A percentile compares a stretch with the other conserved stretches of the same genome.
Evolutionary conservation across 345 rosid genomes (phyloP).

Genomic region (Atalantia buxifolia): DNA sequence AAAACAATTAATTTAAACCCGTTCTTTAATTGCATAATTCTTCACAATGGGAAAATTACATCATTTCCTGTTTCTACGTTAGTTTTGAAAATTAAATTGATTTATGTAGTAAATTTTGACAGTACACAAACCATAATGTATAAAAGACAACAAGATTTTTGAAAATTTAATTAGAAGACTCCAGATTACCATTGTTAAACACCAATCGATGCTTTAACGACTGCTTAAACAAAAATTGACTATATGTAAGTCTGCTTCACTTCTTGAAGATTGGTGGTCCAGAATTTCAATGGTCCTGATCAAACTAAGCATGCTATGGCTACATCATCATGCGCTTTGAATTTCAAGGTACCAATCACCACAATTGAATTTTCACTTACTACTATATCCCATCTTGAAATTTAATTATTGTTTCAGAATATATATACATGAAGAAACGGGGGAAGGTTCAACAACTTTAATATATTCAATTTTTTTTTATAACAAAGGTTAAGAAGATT

Average conservation of each 20-base stretch:
- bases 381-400: not conserved
- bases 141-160: too few relatives aligned
- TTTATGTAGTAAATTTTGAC: too few relatives aligned
- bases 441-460: constrained; percentile 16
- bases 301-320: not conserved
- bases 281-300: not conserved
- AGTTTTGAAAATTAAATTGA: too few relatives aligned
- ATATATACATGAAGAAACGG: not conserved
- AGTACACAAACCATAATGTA: too few relatives aligned
- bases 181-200: too few relatives aligned
- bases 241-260: not conserved
- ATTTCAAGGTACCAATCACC: not conserved
- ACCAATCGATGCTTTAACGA: too few relatives aligned
- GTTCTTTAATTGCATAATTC: not conserved
- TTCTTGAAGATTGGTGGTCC: not conserved
- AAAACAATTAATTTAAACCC: not conserved
- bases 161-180: too few relatives aligned
- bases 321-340: too few relatives aligned
- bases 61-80: too few relatives aligned
- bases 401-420: not conserved
- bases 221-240: too few relatives aligned
- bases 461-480: not conserved
- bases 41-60: not conserved
- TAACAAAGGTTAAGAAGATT: constrained; percentile 1
- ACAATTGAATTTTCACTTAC: not conserved